Evolutionary conservation across 2,329 filamentous ascomycete species (phyloP), one percentile per base, ranked within the genome.

Genomic region (Aspergillus thermomutatus): DNA sequence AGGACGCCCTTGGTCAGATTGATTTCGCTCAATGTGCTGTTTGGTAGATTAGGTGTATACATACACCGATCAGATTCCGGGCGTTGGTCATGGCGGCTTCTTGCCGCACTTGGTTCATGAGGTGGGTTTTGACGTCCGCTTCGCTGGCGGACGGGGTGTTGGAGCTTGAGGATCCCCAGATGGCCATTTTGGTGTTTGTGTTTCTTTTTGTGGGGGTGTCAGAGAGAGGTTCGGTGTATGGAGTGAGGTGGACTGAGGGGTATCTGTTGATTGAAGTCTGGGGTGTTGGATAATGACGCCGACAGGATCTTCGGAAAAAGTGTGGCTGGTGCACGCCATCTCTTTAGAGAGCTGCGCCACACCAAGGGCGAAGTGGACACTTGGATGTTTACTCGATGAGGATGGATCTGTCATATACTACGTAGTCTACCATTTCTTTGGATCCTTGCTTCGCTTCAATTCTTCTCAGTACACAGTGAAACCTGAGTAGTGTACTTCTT

Each of bases 41-140:
- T 5, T 17, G 14, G 5, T 14, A n/a, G 37, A 47, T 56, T 23
- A 50, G 26, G 41, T 4, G 49, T 59, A 31, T 49, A 68, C 79
- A 54, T 79, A 89, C 88, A 75, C 88, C 83, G 67, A 92, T 89
- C 66, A 92, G 79, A 63, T 82, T 79, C 61, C 85, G 83, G 48
- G 87, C 88, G 67, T 92, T 92, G 67, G 79, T 80, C 64, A 89
- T 79, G 73, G 85, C 86, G 60, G 84, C 79, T 74, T 89, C 85
- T 61, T 82, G 73, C 70, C 83, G 82, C 62, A 89, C 78, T 73
- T 88, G 84, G 75, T 83, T 81, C 70, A 88, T 83, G 57, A 90
- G 67, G 52, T 82, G 72, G 79, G 81, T 75, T 82, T 78, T 78
- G 62, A 76, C 65, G 47, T 77, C 72, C 58, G 64, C 66, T 51